Evolutionary conservation across 1,284 basidiomycete genomes (phyloP).

Genomic region (Vanrija pseudolonga): DNA sequence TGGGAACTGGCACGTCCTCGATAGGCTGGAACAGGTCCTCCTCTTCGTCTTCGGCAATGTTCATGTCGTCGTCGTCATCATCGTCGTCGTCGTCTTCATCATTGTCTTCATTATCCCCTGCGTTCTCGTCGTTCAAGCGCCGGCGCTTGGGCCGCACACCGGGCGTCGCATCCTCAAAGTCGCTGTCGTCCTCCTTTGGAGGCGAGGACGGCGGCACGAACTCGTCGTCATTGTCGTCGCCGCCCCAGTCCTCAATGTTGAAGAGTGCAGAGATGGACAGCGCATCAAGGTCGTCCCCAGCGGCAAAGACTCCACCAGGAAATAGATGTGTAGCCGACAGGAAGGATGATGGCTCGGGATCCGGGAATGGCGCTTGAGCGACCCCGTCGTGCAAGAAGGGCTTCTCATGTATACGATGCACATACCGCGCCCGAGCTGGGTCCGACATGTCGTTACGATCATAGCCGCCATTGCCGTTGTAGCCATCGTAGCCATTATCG

Average conservation of each 20-base stretch:
- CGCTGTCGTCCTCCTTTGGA: constrained; percentile 5
- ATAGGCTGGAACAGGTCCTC: constrained; percentile 40
- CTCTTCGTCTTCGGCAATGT: constrained; percentile 54
- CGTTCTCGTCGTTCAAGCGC: background rate
- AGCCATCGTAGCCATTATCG: too few relatives aligned
- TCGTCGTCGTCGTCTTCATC: background rate
- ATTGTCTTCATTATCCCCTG: background rate
- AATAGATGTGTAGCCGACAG: background rate
- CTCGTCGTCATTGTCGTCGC: constrained; percentile 16
- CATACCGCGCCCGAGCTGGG: too few relatives aligned
- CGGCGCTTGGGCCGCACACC: background rate
- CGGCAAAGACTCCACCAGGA: background rate
- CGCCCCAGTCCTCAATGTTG: constrained; percentile 9
- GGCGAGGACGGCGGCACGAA: constrained; percentile 20
- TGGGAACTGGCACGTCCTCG: constrained; percentile 34
- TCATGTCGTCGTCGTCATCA: background rate
- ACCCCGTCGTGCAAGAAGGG: too few relatives aligned
- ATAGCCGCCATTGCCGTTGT: too few relatives aligned
- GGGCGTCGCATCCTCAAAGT: constrained; percentile 7
- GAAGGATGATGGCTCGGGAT: too few relatives aligned
- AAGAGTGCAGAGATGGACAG: constrained; percentile 15
- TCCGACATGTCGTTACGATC: too few relatives aligned
- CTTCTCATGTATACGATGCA: too few relatives aligned
- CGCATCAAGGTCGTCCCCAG: constrained; percentile 13
- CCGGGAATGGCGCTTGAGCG: too few relatives aligned